Percentiles rank a stretch among this genome's conserved stretches.
phyloP scores from a whole-genome alignment of 352 stramenopile species.

The Globisporangium cystogenes region DNA sequence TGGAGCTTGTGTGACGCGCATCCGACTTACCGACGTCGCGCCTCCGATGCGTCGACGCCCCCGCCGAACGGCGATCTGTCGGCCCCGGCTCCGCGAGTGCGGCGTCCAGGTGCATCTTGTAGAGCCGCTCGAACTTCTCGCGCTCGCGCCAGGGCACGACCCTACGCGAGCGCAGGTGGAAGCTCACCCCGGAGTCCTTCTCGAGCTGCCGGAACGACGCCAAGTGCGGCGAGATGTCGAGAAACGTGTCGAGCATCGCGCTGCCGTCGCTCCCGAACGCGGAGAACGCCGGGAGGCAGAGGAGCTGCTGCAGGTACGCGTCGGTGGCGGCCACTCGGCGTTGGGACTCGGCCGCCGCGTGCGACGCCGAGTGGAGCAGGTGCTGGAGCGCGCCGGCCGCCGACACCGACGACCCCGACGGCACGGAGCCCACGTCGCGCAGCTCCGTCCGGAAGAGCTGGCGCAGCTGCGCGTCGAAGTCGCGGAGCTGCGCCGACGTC shows the following conservation, averaged over 20 bases:
- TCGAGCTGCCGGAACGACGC: conserved; percentile 40
- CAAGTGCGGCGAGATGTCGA: conserved; percentile 57
- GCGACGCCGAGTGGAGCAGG: conserved; percentile 19
- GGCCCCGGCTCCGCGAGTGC: conserved; percentile 11
- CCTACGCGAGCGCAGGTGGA: conserved; percentile 40
- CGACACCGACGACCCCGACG: conserved; percentile 17
- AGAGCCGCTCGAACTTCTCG: conserved; percentile 48
- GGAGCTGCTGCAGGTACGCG: conserved; percentile 43
- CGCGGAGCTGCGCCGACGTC: conserved; percentile 34
- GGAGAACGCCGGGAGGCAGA: conserved; percentile 46
- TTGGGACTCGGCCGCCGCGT: conserved; percentile 26
- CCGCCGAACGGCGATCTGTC: not conserved
- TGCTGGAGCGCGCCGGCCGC: conserved; percentile 14
- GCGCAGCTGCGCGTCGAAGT: conserved; percentile 47
- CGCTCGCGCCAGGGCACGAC: conserved; percentile 49
- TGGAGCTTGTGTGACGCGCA: not conserved
- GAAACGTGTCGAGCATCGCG: conserved; percentile 60
- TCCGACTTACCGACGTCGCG: not conserved
- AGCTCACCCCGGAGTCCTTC: conserved; percentile 30
- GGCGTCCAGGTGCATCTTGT: conserved; percentile 36
- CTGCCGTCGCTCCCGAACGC: conserved; percentile 46
- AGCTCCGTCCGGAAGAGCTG: conserved; percentile 38
- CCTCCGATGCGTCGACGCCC: conserved; percentile 1
- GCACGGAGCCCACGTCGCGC: conserved; percentile 36
- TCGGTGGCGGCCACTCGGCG: conserved; percentile 35